Conservation (phyloP, 176 grass and related monocot genomes). For the Chloris gayana region DNA sequence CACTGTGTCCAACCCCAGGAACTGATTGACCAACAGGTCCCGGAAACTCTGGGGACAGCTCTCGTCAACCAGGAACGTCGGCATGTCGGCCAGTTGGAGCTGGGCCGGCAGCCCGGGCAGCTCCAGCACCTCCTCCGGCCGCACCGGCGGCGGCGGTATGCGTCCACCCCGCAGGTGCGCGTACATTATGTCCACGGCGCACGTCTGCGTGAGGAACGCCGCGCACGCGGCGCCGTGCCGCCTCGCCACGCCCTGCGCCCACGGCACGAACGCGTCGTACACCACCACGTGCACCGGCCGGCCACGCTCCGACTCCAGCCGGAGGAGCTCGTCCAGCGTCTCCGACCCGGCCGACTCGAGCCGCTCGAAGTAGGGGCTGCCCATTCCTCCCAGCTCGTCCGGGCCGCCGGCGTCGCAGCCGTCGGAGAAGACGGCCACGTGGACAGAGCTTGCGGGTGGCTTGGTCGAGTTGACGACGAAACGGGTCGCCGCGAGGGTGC, state of each 20-base stretch:
- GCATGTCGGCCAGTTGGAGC: constrained; percentile 44
- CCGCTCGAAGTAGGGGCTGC: constrained; percentile 39
- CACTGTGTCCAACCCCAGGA: constrained; percentile 39
- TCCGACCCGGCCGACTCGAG: constrained; percentile 47
- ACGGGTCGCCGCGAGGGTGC: constrained; percentile 54
- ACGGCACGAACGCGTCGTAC: constrained; percentile 70
- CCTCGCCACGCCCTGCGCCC: constrained; percentile 53
- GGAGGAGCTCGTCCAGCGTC: constrained; percentile 56
- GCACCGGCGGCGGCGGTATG: background rate
- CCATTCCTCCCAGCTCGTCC: constrained; percentile 20
- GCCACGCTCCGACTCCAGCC: constrained; percentile 29
- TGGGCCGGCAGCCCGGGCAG: constrained; percentile 42
- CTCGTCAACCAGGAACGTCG: constrained; percentile 37
- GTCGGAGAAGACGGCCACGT: constrained; percentile 47
- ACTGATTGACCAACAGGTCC: constrained; percentile 55
- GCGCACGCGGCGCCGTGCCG: constrained; percentile 23
- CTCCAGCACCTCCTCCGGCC: background rate
- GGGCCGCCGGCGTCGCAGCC: constrained; percentile 42
- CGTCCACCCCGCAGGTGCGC: constrained; percentile 40
- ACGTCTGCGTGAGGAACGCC: constrained; percentile 66
- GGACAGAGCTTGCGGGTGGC: background rate
- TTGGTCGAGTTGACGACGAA: constrained; percentile 14
- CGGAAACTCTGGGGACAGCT: constrained; percentile 7
- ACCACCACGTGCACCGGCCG: constrained; percentile 50
- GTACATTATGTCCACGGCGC: constrained; percentile 56